Percentiles rank a stretch among this genome's conserved stretches.
These are phyloP conservation scores for Babesia caballi DNA, from an alignment of 169 alveolate genomes.

Conservation along the genomic window DNA sequence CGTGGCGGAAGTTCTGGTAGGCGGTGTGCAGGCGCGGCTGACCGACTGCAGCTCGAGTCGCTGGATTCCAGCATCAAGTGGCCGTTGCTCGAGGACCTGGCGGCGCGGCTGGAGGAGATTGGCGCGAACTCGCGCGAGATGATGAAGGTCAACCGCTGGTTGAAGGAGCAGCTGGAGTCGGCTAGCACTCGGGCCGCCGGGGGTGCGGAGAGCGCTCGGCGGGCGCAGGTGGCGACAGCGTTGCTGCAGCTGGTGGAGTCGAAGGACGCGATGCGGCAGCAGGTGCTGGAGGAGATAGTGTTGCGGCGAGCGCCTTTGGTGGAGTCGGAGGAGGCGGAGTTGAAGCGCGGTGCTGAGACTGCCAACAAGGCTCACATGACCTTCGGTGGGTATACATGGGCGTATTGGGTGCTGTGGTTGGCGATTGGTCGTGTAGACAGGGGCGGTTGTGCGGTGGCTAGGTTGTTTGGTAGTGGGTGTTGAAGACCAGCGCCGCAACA, in stretches of 20 bases:
- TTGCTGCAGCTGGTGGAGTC: constrained; percentile 28
- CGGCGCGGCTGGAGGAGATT: constrained; percentile 9
- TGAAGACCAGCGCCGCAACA: no score
- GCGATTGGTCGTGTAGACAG: background rate
- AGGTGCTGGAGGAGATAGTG: constrained; percentile 28
- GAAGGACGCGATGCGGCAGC: constrained; percentile 19
- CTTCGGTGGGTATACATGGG: constrained; percentile 13
- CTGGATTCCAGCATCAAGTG: constrained; percentile 46
- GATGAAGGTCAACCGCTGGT: constrained; percentile 50
- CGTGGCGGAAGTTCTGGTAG: constrained; percentile 39
- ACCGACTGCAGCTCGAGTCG: background rate
- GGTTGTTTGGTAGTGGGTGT: no score
- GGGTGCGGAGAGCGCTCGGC: background rate
- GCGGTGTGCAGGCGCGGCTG: background rate
- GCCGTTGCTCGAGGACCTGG: constrained; percentile 51
- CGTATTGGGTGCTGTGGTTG: background rate
- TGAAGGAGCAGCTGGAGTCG: constrained; percentile 50
- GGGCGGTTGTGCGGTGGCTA: background rate
- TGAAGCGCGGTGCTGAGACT: constrained; percentile 41
- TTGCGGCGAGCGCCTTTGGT: constrained; percentile 46
- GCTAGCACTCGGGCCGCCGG: background rate
- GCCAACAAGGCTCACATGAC: constrained; percentile 33
- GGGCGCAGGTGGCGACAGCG: constrained; percentile 16
- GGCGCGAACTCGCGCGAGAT: constrained; percentile 41
- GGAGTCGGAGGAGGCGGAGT: constrained; percentile 1